Conservation (phyloP, 768 basidiomycete genomes). For the Suillus subluteus region DNA sequence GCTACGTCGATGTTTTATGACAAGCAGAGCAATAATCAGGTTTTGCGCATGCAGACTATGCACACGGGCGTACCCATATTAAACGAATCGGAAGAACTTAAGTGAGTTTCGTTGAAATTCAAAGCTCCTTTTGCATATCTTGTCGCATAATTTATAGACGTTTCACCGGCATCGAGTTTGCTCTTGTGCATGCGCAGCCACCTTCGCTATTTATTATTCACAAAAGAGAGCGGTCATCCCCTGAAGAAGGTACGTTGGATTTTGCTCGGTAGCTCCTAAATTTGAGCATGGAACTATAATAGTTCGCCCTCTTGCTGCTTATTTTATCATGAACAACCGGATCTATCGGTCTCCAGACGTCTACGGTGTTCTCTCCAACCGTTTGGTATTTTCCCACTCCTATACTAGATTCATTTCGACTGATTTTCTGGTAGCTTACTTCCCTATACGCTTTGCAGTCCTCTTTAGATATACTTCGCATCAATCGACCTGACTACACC, state of each 20-base stretch:
- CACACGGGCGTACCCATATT: conserved; percentile 76
- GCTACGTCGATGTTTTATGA: conserved; percentile 92
- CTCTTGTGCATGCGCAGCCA: conserved; percentile 77
- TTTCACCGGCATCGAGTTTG: conserved; percentile 87
- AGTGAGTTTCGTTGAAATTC: conserved; percentile 47
- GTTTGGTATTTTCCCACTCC: conserved; percentile 54
- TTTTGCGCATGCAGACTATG: conserved; percentile 91
- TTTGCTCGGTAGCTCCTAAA: conserved; percentile 3
- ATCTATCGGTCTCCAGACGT: conserved; percentile 89
- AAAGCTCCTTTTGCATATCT: conserved; percentile 10
- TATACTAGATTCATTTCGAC: conserved; percentile 21
- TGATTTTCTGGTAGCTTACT: conserved; percentile 51
- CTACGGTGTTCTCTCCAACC: conserved; percentile 82
- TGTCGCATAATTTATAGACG: conserved; percentile 50
- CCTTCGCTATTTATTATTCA: conserved; percentile 89
- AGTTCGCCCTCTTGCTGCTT: conserved; percentile 81
- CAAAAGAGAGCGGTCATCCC: conserved; percentile 82
- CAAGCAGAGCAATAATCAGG: conserved; percentile 91
- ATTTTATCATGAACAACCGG: conserved; percentile 87
- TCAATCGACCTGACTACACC: conserved; percentile 79
- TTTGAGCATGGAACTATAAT: conserved; percentile 17
- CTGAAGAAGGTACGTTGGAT: conserved; percentile 70
- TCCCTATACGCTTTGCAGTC: conserved; percentile 73
- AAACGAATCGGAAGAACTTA: conserved; percentile 87
- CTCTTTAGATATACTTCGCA: conserved; percentile 74